These are phyloP conservation scores for Cinchona pubescens DNA, from an alignment of 257 asterid species.

Conservation along the genomic window DNA sequence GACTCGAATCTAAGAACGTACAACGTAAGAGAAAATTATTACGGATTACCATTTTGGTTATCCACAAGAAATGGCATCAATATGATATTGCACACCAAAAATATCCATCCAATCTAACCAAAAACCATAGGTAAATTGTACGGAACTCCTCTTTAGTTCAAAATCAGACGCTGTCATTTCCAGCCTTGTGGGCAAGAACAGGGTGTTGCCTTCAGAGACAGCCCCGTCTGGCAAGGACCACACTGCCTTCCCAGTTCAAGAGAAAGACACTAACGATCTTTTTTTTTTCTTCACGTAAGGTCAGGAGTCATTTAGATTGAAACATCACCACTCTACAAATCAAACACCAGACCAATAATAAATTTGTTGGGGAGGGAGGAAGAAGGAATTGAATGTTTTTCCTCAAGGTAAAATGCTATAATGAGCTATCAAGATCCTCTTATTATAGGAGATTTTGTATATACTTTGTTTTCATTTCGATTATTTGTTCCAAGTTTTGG, in stretches of 20 bases:
- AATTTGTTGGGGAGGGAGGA: no score
- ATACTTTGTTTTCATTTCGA: no score
- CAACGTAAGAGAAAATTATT: neutral
- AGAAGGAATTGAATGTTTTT: neutral
- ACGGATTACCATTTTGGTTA: neutral
- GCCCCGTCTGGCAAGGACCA: neutral
- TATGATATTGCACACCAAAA: neutral
- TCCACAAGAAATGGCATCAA: neutral
- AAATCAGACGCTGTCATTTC: neutral
- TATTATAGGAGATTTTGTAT: no score
- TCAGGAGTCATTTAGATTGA: neutral
- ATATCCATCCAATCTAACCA: neutral
- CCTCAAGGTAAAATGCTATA: neutral
- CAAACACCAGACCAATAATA: neutral
- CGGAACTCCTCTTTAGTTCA: neutral
- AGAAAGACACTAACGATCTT: neutral
- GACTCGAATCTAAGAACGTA: no score
- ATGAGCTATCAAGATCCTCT: no score
- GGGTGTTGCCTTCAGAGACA: neutral
- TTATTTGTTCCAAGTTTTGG: no score
- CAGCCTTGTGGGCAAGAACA: neutral
- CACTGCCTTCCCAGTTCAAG: neutral
- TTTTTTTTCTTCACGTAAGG: neutral
- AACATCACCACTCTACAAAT: neutral
- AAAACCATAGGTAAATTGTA: neutral